Evolutionary conservation across 2,329 filamentous ascomycete species (phyloP).

Genomic region (Sclerotinia sclerotiorum): DNA sequence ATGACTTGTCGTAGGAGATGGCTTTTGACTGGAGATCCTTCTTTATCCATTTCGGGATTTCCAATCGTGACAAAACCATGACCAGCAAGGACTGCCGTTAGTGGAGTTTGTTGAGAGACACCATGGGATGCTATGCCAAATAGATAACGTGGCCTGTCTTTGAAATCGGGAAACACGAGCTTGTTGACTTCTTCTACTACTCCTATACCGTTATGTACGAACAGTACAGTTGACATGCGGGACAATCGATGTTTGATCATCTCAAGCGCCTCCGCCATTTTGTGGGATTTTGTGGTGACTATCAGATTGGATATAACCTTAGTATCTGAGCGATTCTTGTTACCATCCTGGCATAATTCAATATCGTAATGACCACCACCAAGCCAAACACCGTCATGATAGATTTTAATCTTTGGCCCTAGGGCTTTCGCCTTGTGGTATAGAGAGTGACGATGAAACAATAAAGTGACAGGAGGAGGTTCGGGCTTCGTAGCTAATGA

Average conservation of each 20-base stretch:
- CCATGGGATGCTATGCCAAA: slow-evolving; percentile 63
- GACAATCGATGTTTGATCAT: slow-evolving; percentile 62
- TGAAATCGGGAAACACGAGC: slow-evolving; percentile 57
- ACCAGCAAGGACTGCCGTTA: slow-evolving; percentile 54
- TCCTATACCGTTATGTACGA: slow-evolving; percentile 88
- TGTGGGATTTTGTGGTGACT: slow-evolving; percentile 71
- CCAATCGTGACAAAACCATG: slow-evolving; percentile 51
- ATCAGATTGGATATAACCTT: slow-evolving; percentile 59
- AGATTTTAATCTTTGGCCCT: slow-evolving; percentile 29
- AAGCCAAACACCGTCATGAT: slow-evolving; percentile 30
- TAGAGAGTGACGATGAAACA: slow-evolving; percentile 64
- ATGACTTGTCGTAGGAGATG: slow-evolving; percentile 42
- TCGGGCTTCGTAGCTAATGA: slow-evolving; percentile 56
- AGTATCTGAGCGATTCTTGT: background rate
- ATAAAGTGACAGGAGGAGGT: slow-evolving; percentile 72
- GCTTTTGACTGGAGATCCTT: slow-evolving; percentile 23
- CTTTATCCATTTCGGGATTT: background rate
- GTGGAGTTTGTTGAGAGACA: slow-evolving; percentile 51
- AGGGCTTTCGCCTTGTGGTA: slow-evolving; percentile 48
- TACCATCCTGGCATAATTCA: slow-evolving; percentile 22
- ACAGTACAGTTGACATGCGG: slow-evolving; percentile 68
- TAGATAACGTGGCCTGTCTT: slow-evolving; percentile 67
- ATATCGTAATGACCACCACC: slow-evolving; percentile 31
- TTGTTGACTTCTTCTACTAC: slow-evolving; percentile 58
- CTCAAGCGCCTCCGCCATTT: slow-evolving; percentile 62